These are phyloP conservation scores for Hericium alpestre DNA, from an alignment of 768 basidiomycete species.

Conservation along the genomic window DNA sequence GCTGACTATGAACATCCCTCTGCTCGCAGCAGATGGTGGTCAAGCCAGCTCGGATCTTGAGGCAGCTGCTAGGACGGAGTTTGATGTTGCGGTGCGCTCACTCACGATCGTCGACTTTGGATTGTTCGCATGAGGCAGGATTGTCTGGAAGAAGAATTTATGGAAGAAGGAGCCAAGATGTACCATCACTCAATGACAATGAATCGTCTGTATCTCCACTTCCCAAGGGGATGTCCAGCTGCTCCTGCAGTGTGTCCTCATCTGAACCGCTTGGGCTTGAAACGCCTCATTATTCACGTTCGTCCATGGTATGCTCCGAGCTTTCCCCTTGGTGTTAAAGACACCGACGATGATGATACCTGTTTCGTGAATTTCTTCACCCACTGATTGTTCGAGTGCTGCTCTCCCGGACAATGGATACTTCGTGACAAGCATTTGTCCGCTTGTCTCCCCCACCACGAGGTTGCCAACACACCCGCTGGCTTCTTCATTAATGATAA, in stretches of 20 bases:
- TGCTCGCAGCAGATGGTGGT: slow-evolving; percentile 6
- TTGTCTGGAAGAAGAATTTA: not conserved
- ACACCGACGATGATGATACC: not conserved
- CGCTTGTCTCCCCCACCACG: not conserved
- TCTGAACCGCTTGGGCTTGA: not conserved
- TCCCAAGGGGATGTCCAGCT: not conserved
- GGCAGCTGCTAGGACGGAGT: slow-evolving; percentile 33
- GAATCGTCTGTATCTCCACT: not conserved
- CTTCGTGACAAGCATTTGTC: not conserved
- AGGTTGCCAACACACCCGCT: not conserved
- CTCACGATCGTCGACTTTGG: slow-evolving; percentile 57
- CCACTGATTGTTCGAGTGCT: not conserved
- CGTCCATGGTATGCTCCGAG: not conserved
- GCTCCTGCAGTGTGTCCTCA: not conserved
- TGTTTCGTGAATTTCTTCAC: not conserved
- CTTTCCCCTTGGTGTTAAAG: not conserved
- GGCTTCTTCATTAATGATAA: not conserved
- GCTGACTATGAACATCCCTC: slow-evolving; percentile 74
- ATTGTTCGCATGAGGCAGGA: slow-evolving; percentile 47
- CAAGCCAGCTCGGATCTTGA: slow-evolving; percentile 30
- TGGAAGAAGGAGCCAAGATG: not conserved
- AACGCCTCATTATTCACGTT: not conserved
- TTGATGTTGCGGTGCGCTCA: slow-evolving; percentile 43
- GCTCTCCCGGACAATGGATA: not conserved
- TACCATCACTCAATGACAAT: not conserved